Conservation (phyloP, 345 rosid species). For the Erodium maritimum region DNA sequence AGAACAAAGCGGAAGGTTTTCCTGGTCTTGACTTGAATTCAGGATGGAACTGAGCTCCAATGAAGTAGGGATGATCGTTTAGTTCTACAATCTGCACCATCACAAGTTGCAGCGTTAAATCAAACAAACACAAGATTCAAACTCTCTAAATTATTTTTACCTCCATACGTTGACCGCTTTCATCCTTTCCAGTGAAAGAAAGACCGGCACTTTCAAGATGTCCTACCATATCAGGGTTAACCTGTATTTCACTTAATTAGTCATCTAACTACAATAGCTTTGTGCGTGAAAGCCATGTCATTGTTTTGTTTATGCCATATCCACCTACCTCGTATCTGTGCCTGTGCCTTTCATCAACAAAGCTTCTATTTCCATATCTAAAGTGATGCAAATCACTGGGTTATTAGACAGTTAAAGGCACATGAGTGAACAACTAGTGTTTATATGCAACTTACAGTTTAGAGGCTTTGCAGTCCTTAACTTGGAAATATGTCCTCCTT, state of each 20-base stretch:
- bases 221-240: conserved; percentile 72
- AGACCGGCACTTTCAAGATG: conserved; percentile 70
- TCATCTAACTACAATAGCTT: too few relatives aligned
- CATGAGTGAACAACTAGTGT: not conserved
- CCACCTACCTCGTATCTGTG: conserved; percentile 82
- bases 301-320: too few relatives aligned
- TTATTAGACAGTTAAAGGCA: not conserved
- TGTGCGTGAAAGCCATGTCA: not conserved
- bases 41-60: conserved; percentile 91
- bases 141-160: conserved; percentile 19
- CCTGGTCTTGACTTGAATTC: conserved; percentile 95
- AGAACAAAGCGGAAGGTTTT: conserved; percentile 75
- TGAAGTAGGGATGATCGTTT: conserved; percentile 52
- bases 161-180: conserved; percentile 89
- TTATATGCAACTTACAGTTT: conserved; percentile 69
- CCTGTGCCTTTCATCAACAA: conserved; percentile 81
- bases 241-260: conserved; percentile 29
- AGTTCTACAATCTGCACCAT: conserved; percentile 52
- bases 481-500: conserved; percentile 58
- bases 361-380: conserved; percentile 64
- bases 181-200: conserved; percentile 80
- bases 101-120: conserved; percentile 7
- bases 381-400: not conserved
- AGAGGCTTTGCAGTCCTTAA: conserved; percentile 56
- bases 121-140: not conserved